These are phyloP conservation scores for Penicillium dipodomyicola DNA, from an alignment of 495 filamentous ascomycete genomes.

Conservation along the genomic window DNA sequence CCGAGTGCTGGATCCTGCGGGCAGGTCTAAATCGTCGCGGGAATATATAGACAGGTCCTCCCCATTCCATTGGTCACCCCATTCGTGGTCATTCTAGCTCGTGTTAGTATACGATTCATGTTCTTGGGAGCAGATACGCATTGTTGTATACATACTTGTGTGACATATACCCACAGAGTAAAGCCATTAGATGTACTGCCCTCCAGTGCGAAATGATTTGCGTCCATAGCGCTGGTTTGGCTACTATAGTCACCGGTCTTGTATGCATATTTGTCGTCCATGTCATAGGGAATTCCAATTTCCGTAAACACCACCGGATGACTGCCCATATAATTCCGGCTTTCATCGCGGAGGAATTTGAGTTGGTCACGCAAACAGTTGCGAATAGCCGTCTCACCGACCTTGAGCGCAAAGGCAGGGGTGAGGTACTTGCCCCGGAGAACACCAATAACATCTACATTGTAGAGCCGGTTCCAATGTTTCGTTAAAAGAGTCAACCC, in stretches of 20 bases:
- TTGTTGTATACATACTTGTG: constrained; percentile 60
- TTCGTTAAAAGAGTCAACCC: constrained; percentile 96
- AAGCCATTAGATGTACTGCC: constrained; percentile 77
- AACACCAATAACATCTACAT: constrained; percentile 91
- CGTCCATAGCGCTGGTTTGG: constrained; percentile 92
- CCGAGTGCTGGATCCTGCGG: constrained; percentile 27
- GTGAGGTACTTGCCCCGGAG: constrained; percentile 83
- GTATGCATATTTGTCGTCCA: constrained; percentile 95
- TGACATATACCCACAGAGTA: constrained; percentile 83
- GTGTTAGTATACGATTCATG: constrained; percentile 3
- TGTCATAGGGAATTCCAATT: constrained; percentile 97
- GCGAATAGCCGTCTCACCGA: constrained; percentile 92
- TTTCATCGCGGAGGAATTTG: constrained; percentile 82
- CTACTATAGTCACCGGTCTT: constrained; percentile 95
- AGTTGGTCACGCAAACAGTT: constrained; percentile 93
- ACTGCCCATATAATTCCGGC: constrained; percentile 82
- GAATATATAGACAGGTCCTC: constrained; percentile 94
- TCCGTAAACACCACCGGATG: constrained; percentile 92
- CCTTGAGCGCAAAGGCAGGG: constrained; percentile 84
- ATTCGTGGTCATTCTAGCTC: constrained; percentile 74
- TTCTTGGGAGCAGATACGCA: background rate
- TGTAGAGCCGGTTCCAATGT: constrained; percentile 96
- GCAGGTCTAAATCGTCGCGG: constrained; percentile 70
- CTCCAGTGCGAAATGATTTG: constrained; percentile 91
- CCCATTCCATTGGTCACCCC: constrained; percentile 96